These are phyloP conservation scores for Podospora tetraspora DNA, from an alignment of 495 filamentous ascomycete genomes.

Conservation along the genomic window DNA sequence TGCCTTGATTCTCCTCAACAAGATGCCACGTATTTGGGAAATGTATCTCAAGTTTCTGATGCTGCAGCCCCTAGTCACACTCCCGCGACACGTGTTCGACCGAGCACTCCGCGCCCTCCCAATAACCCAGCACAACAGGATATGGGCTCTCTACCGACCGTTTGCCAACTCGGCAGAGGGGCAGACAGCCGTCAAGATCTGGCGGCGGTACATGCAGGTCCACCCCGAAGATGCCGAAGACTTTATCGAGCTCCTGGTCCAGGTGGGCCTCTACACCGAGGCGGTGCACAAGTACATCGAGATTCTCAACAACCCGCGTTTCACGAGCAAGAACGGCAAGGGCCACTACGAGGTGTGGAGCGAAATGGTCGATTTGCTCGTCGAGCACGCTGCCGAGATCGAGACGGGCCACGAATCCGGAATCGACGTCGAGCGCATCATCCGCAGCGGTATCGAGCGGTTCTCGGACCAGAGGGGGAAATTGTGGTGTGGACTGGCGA, in stretches of 20 bases:
- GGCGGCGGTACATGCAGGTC: slow-evolving; percentile 95
- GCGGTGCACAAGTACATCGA: slow-evolving; percentile 92
- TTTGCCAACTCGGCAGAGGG: slow-evolving; percentile 94
- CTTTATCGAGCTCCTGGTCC: slow-evolving; percentile 80
- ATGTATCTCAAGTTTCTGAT: slow-evolving; percentile 92
- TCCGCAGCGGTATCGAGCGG: slow-evolving; percentile 85
- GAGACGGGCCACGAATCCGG: slow-evolving; percentile 71
- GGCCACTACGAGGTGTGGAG: slow-evolving; percentile 96
- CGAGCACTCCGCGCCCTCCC: slow-evolving; percentile 90
- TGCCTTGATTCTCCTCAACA: slow-evolving; percentile 90
- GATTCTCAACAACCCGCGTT: slow-evolving; percentile 85
- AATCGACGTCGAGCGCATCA: slow-evolving; percentile 89
- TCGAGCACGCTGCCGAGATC: slow-evolving; percentile 81
- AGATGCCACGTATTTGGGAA: slow-evolving; percentile 98
- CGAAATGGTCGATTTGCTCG: slow-evolving; percentile 96
- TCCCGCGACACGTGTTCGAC: slow-evolving; percentile 87
- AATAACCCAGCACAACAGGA: slow-evolving; percentile 92
- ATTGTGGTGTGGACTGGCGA: slow-evolving; percentile 92
- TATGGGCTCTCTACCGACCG: slow-evolving; percentile 87
- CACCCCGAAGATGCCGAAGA: slow-evolving; percentile 95
- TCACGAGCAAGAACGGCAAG: slow-evolving; percentile 88
- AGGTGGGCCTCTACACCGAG: slow-evolving; percentile 81
- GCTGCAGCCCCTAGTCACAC: slow-evolving; percentile 86
- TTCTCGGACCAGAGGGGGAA: slow-evolving; percentile 95
- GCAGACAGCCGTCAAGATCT: slow-evolving; percentile 85